Conservation (phyloP, 176 grass and related monocot species). For the Zizania latifolia region DNA sequence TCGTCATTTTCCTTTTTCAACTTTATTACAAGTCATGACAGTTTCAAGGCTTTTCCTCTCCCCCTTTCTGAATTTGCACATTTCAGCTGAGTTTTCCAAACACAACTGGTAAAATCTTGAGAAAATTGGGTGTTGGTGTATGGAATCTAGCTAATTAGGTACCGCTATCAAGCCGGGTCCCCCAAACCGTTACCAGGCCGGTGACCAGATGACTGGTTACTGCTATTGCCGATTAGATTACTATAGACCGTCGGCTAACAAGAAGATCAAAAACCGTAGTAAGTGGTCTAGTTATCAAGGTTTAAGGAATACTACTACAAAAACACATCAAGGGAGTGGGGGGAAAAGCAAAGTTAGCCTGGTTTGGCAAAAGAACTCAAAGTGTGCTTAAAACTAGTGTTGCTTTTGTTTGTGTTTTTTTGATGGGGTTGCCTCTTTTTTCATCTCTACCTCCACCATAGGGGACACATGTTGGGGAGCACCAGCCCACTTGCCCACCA, state of each 20-base stretch:
- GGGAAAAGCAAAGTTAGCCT: background rate
- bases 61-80: background rate
- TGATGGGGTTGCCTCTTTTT: conserved; percentile 19
- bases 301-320: too few species aligned
- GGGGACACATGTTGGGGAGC: conserved; percentile 34
- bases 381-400: conserved; percentile 30
- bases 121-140: background rate
- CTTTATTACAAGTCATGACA: background rate
- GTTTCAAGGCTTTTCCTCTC: background rate
- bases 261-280: background rate
- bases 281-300: too few species aligned
- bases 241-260: too few species aligned
- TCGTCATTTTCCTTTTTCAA: background rate
- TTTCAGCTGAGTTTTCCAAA: background rate
- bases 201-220: too few species aligned
- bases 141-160: conserved; percentile 12
- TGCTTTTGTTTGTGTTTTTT: conserved; percentile 22
- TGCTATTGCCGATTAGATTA: too few species aligned
- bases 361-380: conserved; percentile 22
- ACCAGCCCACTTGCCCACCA: conserved; percentile 41
- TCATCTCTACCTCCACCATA: background rate
- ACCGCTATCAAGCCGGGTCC: background rate
- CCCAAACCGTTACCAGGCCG: too few species aligned
- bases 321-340: background rate
- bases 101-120: background rate